Evolutionary conservation across 257 asterid genomes (phyloP), one percentile per base, ranked within the genome.

Genomic region (Scutellaria minor): DNA sequence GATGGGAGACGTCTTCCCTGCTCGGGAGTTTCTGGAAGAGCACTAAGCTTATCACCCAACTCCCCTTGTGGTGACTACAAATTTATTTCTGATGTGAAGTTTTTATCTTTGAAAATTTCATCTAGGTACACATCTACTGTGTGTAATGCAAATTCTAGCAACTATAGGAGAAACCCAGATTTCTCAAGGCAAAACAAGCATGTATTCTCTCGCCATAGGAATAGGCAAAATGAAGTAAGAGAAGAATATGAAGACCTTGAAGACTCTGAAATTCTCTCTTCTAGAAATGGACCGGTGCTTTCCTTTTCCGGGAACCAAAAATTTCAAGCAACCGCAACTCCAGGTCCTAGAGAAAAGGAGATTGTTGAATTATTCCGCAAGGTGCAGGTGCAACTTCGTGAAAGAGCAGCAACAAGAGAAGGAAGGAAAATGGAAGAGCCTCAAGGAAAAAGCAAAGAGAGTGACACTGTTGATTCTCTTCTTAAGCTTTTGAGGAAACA

Each of bases 391-490:
- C 96, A 88, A 57, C 96, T 95, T 61, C 97, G 96, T 14, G 91
- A 88, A 78, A 82, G 92, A 83, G 86, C 97, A 68, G 84, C 85
- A 5, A 76, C 72, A 54, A 92, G 92, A 82, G 99, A 83, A 77
- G 99, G 84, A 70, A 95, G 70, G 77, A 95, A 85, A 80, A 64
- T 78, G 7, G 96, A 88, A 64, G 88, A 82, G 53, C 64, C 88
- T 13, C 87, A 76, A 70, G 86, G 74, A 18, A 88, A 87, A 74
- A 84, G 79, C 80, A 90, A 86, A 85, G 97, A 90, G 87, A 85
- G 86, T 47, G 97, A 92, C 71, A 88, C 93, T n/a, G 99, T 95
- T 54, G 97, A 90, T 83, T 92, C 98, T 57, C 98, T 95, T 67
- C 90, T 95, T 64, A 88, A 87, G 92, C 98, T 92, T 72, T 66